These are phyloP conservation scores for Xylaria nigripes DNA, from an alignment of 495 filamentous ascomycete species.

Conservation along the genomic window DNA sequence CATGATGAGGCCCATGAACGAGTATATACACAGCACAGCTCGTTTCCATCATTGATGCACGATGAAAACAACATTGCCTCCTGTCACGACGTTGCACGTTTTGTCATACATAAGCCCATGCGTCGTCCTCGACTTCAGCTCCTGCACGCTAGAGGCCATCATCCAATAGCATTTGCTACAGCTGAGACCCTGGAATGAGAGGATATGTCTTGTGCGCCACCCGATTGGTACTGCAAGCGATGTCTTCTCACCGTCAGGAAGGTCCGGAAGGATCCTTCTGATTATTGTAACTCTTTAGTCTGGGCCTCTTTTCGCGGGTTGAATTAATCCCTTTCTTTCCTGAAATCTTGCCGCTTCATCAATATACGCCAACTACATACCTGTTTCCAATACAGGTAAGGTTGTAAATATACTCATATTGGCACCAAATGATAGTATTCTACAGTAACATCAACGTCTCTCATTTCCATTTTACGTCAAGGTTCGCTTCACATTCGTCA, in stretches of 20 bases:
- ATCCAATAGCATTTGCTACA: neutral
- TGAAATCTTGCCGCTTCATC: neutral
- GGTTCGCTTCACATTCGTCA: neutral
- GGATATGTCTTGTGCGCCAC: neutral
- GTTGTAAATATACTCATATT: neutral
- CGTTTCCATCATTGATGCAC: no score
- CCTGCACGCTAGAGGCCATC: constrained; percentile 1
- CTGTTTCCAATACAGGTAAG: neutral
- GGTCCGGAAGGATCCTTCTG: neutral
- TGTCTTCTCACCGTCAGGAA: neutral
- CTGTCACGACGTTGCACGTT: no score
- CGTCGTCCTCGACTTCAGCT: constrained; percentile 10
- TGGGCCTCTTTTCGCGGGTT: neutral
- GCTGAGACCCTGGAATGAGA: neutral
- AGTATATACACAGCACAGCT: no score
- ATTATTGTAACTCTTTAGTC: neutral
- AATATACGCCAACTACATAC: neutral
- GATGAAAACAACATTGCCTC: no score
- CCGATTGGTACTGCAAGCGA: constrained; percentile 3
- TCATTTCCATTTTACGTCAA: neutral
- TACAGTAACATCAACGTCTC: neutral
- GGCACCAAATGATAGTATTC: neutral
- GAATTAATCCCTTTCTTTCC: neutral
- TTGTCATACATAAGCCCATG: neutral
- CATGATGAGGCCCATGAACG: no score